Base-by-base conservation (phyloP, 768 basidiomycete genomes). In the Tricholoma hemisulphureum region DNA sequence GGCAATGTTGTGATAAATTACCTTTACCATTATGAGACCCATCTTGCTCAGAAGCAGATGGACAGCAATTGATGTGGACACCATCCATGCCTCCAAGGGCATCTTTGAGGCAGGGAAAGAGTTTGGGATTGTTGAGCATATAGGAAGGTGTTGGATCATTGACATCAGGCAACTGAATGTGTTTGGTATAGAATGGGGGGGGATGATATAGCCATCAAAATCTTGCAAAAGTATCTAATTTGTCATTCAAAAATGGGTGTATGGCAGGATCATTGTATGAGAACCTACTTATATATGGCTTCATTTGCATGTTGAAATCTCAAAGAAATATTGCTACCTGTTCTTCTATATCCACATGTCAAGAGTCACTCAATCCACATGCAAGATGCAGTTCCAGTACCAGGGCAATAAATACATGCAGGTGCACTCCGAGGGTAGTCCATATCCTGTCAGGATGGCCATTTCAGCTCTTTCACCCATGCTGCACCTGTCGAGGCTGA, bases 51-150 rank as follows among this genome's bases (percentile, higher is more conserved):
- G 10, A 31, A 29, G 58, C 58, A 16, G 58, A 51, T 41, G 58
- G 60, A 21, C 32, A 49, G 23, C 31, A 57, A 58, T 57, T 43
- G 34, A 64, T 43, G 32, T 61, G 58, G 16, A 31, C 54, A 2
- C 68, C 67, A 61, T 70, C 63, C 32, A n/a, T n/a, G n/a, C n/a
- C n/a, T n/a, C n/a, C n/a, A n/a, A n/a, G n/a, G n/a, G n/a, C n/a
- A n/a, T n/a, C n/a, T n/a, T n/a, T n/a, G n/a, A 73, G 66, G 43
- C 60, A 73, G 0, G 69, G 68, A 24, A 41, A 70, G 13, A 69
- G 60, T 46, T 69, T 70, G 0, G 60, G 56, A 53, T 69, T 64
- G 16, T 31, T 13, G 9, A 1, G 29, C n/a, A 70, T 67, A 20
- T 62, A 31, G 9, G 52, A 24, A 9, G 57, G 51, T 1, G 39